Evolutionary conservation across 176 grass and related monocot species (phyloP), one percentile per base, ranked within the genome.

Genomic region (Aegilops umbellulata): DNA sequence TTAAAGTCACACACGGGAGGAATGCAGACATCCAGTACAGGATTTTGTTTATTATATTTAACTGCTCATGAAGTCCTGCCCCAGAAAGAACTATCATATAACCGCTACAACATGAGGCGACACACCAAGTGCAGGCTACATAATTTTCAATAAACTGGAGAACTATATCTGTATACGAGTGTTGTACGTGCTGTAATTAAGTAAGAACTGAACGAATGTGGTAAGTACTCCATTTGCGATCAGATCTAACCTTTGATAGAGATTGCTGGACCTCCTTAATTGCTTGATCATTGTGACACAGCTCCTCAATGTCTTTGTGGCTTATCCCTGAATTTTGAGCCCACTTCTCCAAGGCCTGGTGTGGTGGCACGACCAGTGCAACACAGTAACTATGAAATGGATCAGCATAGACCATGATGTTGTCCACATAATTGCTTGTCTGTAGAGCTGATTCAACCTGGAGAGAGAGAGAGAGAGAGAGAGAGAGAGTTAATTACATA

Each of bases 341-440:
- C 95, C 95, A 97, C 53, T 92, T 88, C 86, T 94, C 90, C 30
- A 94, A 77, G 46, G 71, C 81, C 36, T 89, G 88, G 36, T 76
- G 88, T 34, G 62, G n/a, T 3, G 92, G 90, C 35, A 97, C 92
- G 5, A 92, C 90, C 41, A 97, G 79, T 6, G 95, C 95, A 73
- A 97, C 92, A 92, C 90, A 94, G 78, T 89, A 97, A 42, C 74
- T 92, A 58, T 92, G 83, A 80, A 97, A 97, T 23, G 95, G 86
- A 87, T 91, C 90, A 57, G 90, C 92, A 86, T 97, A 84, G 51
- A 97, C 92, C 95, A 97, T 97, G 66, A 97, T 94, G 49, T 85
- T 94, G 11, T 92, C 95, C 60, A 97, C 92, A 49, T 92, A 94
- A 82, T 75, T 94, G 86, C 95, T 92, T 34, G 81, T 82, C 57